Conservation (phyloP, 306 rosid genomes). For the Echinosophora koreensis region DNA sequence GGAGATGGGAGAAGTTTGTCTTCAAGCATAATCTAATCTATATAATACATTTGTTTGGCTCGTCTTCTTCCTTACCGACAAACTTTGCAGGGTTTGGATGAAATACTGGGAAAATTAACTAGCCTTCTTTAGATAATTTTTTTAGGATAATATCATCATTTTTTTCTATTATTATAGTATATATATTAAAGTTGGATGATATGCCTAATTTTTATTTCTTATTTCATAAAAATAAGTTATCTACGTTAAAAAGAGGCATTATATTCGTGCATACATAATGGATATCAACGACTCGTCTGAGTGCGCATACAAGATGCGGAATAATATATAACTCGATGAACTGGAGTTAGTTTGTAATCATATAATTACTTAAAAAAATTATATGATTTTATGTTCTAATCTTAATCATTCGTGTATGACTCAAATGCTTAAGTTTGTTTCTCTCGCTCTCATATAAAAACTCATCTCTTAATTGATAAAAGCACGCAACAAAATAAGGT, state of each 20-base stretch:
- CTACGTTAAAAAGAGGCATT: not conserved
- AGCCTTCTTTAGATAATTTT: not conserved
- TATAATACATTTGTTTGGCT: not conserved
- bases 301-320: too few relatives aligned
- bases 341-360: too few relatives aligned
- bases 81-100: constrained; percentile 22
- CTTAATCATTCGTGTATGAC: too few relatives aligned
- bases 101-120: not conserved
- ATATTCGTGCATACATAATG: too few relatives aligned
- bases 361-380: too few relatives aligned
- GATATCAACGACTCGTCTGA: too few relatives aligned
- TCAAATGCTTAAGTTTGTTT: too few relatives aligned
- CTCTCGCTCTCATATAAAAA: too few relatives aligned
- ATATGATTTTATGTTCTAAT: too few relatives aligned
- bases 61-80: constrained; percentile 50
- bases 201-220: not conserved
- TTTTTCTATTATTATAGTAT: not conserved
- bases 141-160: not conserved
- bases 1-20: constrained; percentile 3
- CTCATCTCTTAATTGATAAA: too few relatives aligned
- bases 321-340: too few relatives aligned
- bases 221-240: not conserved
- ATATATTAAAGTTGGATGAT: not conserved
- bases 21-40: not conserved
- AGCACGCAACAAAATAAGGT: too few relatives aligned